Percentiles rank a stretch among this genome's conserved stretches.
Evolutionary conservation across 176 grass and related monocot genomes (phyloP).

Genomic region (Zea luxurians): DNA sequence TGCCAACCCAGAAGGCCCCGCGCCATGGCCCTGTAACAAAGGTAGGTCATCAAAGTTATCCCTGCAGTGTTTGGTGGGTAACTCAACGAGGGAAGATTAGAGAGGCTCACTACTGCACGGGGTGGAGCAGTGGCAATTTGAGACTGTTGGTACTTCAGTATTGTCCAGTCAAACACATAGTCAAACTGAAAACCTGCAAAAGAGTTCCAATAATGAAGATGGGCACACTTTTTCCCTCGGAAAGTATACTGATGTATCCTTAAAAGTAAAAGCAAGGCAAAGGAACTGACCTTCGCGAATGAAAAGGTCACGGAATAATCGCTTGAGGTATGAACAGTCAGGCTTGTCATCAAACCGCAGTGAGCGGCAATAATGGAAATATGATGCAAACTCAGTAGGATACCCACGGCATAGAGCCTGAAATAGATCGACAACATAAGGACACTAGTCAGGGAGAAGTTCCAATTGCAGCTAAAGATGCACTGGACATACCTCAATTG

Average conservation of each 20-base stretch:
- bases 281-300: conserved; percentile 80
- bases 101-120: conserved; percentile 54
- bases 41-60: conserved; percentile 21
- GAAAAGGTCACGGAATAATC: conserved; percentile 93
- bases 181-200: conserved; percentile 98
- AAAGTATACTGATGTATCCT: not conserved
- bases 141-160: conserved; percentile 96
- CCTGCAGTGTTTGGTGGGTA: not conserved
- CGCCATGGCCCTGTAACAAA: conserved; percentile 57
- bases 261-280: not conserved
- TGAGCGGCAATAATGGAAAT: conserved; percentile 96
- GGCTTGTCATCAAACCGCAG: conserved; percentile 92
- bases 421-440: conserved; percentile 30
- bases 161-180: conserved; percentile 99
- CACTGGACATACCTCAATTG: conserved; percentile 67
- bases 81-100: not conserved
- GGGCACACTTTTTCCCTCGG: not conserved
- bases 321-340: conserved; percentile 96
- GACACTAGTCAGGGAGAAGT: not conserved
- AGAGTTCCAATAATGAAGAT: conserved; percentile 27
- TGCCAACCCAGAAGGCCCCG: conserved; percentile 75
- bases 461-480: conserved; percentile 12
- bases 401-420: conserved; percentile 88
- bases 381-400: conserved; percentile 89
- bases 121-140: conserved; percentile 85